Evolutionary conservation across 345 rosid species (phyloP), one percentile per base, ranked within the genome.

Genomic region (Corchorus olitorius): DNA sequence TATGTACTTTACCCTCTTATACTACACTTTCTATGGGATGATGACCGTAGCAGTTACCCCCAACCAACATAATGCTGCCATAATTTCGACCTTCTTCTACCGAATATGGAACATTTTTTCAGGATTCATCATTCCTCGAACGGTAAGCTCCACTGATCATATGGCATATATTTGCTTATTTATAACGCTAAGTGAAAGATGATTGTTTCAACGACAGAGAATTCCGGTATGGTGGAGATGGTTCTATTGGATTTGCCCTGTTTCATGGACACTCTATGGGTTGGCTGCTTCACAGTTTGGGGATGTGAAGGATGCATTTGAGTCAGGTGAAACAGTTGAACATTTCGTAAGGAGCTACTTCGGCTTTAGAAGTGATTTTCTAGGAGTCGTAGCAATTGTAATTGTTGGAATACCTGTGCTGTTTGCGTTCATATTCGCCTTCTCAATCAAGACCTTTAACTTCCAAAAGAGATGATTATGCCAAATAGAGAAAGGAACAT

Each of bases 211-310:
- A 20, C 70, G 41, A 71, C 88, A 90, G 92, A 87, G 90, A 78
- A 75, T 87, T 49, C 94, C 92, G 5, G 35, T 83, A 15, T 88
- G 94, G 94, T 90, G 92, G 92, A 88, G 89, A 82, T 90, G 94
- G 92, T 88, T 83, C 78, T 88, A 70, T 73, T 88, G 94, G 92
- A 48, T 70, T 3, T 83, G 84, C 65, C 94, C 91, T 0, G 56
- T 87, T 46, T 55, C 91, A 5, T 90, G 90, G 91, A 86, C 87
- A 15, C 22, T 90, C 61, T 86, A 88, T 63, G 92, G 94, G 17
- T 55, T 88, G 68, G 77, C 83, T 48, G 81, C 79, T 64, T 84
- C 94, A 8, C 94, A 90, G 19, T 88, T 77, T 59, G 91, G 89
- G 53, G 92, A 87, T 71, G 49, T 89, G 10, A 50, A 85, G 9